Percentiles rank a stretch among this genome's conserved stretches.
These are phyloP conservation scores for Clathrus columnatus DNA, from an alignment of 768 basidiomycete genomes.

Conservation along the genomic window DNA sequence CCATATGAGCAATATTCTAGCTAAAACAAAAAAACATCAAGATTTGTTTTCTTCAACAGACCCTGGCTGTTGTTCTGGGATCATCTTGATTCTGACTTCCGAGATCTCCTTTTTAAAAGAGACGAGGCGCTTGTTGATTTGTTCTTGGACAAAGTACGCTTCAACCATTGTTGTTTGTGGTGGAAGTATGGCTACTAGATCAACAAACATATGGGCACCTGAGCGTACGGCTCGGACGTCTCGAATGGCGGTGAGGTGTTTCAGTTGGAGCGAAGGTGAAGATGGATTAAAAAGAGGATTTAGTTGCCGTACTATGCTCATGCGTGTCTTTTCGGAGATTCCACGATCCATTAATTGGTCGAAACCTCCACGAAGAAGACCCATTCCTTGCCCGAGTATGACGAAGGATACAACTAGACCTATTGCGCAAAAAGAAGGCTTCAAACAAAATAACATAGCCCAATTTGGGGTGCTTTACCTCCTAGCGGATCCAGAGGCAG, in stretches of 20 bases:
- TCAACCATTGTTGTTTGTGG: slow-evolving; percentile 46
- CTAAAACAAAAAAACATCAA: background rate
- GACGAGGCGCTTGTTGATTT: slow-evolving; percentile 49
- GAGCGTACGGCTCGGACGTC: slow-evolving; percentile 66
- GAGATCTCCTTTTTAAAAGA: slow-evolving; percentile 53
- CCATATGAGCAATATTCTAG: slow-evolving; percentile 79
- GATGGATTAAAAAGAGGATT: slow-evolving; percentile 39
- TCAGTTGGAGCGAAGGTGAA: slow-evolving; percentile 14
- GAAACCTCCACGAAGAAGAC: slow-evolving; percentile 59
- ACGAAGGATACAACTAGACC: slow-evolving; percentile 85
- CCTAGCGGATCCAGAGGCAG: slow-evolving; percentile 90
- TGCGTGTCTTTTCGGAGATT: slow-evolving; percentile 47
- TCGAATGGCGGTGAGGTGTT: slow-evolving; percentile 35
- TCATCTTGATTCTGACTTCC: slow-evolving; percentile 64
- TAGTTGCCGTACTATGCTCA: slow-evolving; percentile 46
- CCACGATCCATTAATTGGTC: slow-evolving; percentile 81
- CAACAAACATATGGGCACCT: slow-evolving; percentile 76
- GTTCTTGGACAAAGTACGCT: slow-evolving; percentile 49
- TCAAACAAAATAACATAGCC: background rate
- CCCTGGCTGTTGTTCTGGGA: slow-evolving; percentile 36
- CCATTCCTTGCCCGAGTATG: slow-evolving; percentile 72
- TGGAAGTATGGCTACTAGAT: slow-evolving; percentile 69
- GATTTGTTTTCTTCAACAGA: background rate
- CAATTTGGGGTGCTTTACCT: slow-evolving; percentile 51
- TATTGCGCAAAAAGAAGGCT: slow-evolving; percentile 21